A percentile compares a stretch with the other conserved stretches of the same genome.
Conservation (phyloP, 352 stramenopile genomes). For the Pythium oligandrum region DNA sequence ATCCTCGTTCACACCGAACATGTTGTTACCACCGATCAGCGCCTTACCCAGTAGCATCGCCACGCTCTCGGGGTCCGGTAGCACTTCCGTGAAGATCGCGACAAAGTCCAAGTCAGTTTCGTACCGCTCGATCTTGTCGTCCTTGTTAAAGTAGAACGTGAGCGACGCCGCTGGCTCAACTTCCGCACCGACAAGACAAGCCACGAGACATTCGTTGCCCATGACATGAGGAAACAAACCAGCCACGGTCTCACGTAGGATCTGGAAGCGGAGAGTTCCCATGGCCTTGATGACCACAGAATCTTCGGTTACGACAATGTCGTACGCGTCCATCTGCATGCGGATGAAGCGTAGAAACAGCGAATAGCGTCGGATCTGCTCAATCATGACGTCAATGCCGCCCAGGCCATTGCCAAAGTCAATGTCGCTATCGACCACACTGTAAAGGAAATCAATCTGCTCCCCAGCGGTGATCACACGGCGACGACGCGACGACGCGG, state of each 20-base stretch:
- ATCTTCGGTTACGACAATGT: conserved; percentile 27
- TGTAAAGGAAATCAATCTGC: conserved; percentile 31
- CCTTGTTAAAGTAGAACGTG: conserved; percentile 33
- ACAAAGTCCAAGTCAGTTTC: conserved; percentile 34
- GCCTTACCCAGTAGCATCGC: conserved; percentile 26
- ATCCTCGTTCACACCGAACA: conserved; percentile 17
- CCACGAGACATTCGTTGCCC: conserved; percentile 30
- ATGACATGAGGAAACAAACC: conserved; percentile 42
- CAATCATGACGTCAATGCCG: conserved; percentile 29
- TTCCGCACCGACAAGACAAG: conserved; percentile 33
- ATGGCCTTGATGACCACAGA: conserved; percentile 28
- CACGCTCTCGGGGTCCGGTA: conserved; percentile 27
- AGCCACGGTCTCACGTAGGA: conserved; percentile 38
- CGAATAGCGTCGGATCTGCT: conserved; percentile 43
- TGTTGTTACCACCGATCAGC: conserved; percentile 33
- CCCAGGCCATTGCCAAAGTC: conserved; percentile 28
- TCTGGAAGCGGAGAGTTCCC: conserved; percentile 30
- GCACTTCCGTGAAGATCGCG: conserved; percentile 24
- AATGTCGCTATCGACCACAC: conserved; percentile 28
- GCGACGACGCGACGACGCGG: neutral
- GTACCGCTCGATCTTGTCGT: conserved; percentile 25
- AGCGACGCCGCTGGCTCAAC: conserved; percentile 19
- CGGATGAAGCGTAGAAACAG: conserved; percentile 35
- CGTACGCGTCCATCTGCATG: conserved; percentile 21
- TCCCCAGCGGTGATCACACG: conserved; percentile 15